Evolutionary conservation across 768 basidiomycete genomes (phyloP).

Genomic region (Russula ochroleuca): DNA sequence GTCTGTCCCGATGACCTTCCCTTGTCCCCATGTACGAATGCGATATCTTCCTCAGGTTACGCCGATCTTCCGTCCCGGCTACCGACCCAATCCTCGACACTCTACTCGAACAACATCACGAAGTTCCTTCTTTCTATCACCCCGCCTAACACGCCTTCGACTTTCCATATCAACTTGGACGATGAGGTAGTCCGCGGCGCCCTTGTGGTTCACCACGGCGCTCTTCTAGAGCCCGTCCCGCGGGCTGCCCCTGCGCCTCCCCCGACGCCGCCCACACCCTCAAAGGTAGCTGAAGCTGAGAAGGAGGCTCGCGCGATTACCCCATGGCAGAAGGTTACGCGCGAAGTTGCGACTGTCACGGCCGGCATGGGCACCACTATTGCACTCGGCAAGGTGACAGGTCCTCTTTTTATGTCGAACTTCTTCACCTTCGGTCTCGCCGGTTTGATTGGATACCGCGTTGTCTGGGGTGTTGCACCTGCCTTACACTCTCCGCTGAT

Average conservation of each 20-base stretch:
- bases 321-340: constrained; percentile 77
- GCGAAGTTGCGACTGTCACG: constrained; percentile 70
- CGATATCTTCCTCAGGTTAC: constrained; percentile 48
- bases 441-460: constrained; percentile 80
- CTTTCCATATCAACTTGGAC: constrained; percentile 62
- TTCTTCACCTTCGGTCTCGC: constrained; percentile 89
- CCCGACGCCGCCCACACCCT: constrained; percentile 46
- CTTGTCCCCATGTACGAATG: neutral
- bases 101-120: constrained; percentile 89
- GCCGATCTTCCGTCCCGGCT: constrained; percentile 83
- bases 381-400: constrained; percentile 74
- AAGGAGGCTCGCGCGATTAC: constrained; percentile 57
- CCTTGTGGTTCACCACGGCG: constrained; percentile 66
- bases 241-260: constrained; percentile 62
- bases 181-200: constrained; percentile 86
- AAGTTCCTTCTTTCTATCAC: constrained; percentile 82
- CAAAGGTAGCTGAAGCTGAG: constrained; percentile 42
- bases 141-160: constrained; percentile 45
- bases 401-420: constrained; percentile 80
- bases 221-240: constrained; percentile 60
- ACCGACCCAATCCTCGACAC: constrained; percentile 83
- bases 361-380: constrained; percentile 71
- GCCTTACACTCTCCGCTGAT: constrained; percentile 87
- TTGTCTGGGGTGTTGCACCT: constrained; percentile 86
- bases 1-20: constrained; percentile 36